These are phyloP conservation scores for Knoxia roxburghii DNA, from an alignment of 257 asterid genomes.

Conservation along the genomic window DNA sequence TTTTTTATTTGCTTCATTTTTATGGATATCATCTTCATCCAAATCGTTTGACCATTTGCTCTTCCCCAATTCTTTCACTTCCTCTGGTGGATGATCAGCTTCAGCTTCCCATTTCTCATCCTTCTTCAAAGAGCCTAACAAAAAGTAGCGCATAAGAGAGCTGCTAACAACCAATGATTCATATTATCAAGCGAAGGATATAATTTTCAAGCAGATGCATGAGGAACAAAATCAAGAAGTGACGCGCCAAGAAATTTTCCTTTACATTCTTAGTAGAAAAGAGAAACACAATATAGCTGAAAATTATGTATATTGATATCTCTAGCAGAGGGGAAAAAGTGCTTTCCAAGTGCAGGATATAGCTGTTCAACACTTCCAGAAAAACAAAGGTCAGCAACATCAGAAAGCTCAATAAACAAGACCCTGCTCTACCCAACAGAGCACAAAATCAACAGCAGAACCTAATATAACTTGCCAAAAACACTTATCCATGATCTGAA, in stretches of 20 bases:
- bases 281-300: not conserved
- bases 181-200: not conserved
- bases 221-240: not conserved
- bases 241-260: not conserved
- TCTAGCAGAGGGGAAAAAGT: not conserved
- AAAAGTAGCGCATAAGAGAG: conserved; percentile 4
- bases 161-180: not conserved
- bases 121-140: conserved; percentile 35
- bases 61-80: conserved; percentile 71
- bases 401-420: not conserved
- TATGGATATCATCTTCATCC: conserved; percentile 58
- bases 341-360: not conserved
- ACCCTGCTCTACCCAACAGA: not conserved
- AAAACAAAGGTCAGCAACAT: not conserved
- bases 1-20: conserved; percentile 37
- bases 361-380: not conserved
- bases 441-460: not conserved
- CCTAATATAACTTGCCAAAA: not conserved
- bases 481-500: not conserved
- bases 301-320: not conserved
- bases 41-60: conserved; percentile 92
- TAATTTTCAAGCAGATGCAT: not conserved
- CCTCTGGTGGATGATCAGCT: conserved; percentile 42
- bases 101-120: conserved; percentile 38
- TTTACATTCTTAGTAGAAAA: not conserved